Base-by-base conservation (phyloP, 116 monocot genomes). In the Cymodocea nodosa region DNA sequence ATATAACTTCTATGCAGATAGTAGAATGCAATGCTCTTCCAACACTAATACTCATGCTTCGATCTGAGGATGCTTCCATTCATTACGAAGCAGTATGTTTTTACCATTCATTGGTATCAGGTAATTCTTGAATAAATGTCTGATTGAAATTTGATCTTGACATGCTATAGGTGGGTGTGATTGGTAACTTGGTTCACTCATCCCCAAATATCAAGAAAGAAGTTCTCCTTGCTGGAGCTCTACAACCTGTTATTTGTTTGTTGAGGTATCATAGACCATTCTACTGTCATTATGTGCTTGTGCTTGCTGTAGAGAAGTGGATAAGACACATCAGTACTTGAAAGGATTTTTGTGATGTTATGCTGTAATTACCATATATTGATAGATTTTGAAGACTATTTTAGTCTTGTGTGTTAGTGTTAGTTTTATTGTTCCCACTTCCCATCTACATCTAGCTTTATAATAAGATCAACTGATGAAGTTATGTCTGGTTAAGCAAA, bases 201-300 rank as follows among this genome's bases (percentile, higher is more conserved):
- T 99, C 99, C 24, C 99, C 99, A 74, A 89, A 82, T 60, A 99
- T 99, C 34, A 99, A 99, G 77, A 99, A 99, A 60, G 86, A 99
- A 75, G 99, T 99, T 83, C 84, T 99, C 67, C 71, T 70, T 63
- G 99, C 89, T 30, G 99, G 99, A 39, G 92, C 99, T 51, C 75
- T 99, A 59, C 99, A 92, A 44, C 92, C 99, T 73, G 92, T 99
- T 35, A 99, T 99, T 76, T 81, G 82, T 6, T 79, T 99, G 55
- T 71, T 99, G 71, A 89, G 99, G 92, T 92, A 86, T 53, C 35
- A 3, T 18, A 50, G 17, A 2, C 14, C 18, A 14, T 64, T 64
- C 44, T 44, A 10, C 24, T 30, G 22, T 14, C 5, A 44, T 0
- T 44, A 12, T 44, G 44, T 12, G 0, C 12, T 12, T 10, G 5